A percentile compares a stretch with the other conserved stretches of the same genome.
Conservation (phyloP, 805 yeast species). For the Starmerella bombi region DNA sequence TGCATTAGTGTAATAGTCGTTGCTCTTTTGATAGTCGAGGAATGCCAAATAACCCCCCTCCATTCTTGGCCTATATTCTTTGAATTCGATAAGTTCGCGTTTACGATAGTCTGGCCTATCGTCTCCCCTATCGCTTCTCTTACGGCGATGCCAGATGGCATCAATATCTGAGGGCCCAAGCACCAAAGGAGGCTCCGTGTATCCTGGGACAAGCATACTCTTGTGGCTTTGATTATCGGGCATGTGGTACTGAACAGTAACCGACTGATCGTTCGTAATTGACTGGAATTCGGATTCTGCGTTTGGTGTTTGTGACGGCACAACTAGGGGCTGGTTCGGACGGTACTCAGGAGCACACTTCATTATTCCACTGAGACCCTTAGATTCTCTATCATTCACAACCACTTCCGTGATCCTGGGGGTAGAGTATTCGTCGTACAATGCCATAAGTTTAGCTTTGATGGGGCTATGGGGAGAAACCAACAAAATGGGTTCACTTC, state of each 20-base stretch:
- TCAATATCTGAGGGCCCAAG: conserved; percentile 60
- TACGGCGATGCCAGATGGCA: conserved; percentile 30
- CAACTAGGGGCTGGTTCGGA: conserved; percentile 26
- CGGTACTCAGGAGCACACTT: conserved; percentile 26
- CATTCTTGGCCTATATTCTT: conserved; percentile 15
- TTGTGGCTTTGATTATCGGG: conserved; percentile 50
- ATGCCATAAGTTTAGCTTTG: conserved; percentile 30
- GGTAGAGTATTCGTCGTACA: conserved; percentile 30
- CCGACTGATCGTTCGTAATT: conserved; percentile 32
- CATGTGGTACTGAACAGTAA: conserved; percentile 43
- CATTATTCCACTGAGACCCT: conserved; percentile 29
- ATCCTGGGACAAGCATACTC: conserved; percentile 75
- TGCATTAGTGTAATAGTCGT: conserved; percentile 21
- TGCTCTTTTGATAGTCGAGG: conserved; percentile 6
- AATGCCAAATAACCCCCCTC: conserved; percentile 20
- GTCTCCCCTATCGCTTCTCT: conserved; percentile 24
- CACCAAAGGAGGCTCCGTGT: conserved; percentile 45
- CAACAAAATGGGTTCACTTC: conserved; percentile 55
- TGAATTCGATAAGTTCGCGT: conserved; percentile 17
- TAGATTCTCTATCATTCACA: conserved; percentile 19
- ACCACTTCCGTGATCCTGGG: conserved; percentile 12
- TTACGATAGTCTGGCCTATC: conserved; percentile 22
- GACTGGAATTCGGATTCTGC: conserved; percentile 33
- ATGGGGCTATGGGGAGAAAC: conserved; percentile 51
- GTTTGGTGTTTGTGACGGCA: conserved; percentile 30